Percentiles rank a stretch among this genome's conserved stretches.
Conservation (phyloP, 106 monocot species). For the Dioscorea zingiberensis region DNA sequence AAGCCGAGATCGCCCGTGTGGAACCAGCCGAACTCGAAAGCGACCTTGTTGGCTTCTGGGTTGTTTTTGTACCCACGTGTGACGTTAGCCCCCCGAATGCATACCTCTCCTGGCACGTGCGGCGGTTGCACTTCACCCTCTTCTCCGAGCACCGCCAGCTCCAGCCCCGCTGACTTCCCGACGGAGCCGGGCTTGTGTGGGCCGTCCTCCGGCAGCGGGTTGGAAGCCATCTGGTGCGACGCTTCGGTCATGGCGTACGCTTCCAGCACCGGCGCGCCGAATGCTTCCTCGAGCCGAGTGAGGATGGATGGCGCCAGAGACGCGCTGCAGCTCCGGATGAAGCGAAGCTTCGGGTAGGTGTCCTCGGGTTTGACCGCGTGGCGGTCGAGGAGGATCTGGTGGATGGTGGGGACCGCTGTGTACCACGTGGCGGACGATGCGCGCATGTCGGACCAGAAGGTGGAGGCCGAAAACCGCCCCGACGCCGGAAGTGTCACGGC, state of each 20-base stretch:
- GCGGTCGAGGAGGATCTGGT: slow-evolving; percentile 91
- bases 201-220: slow-evolving; percentile 75
- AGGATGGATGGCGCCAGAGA: slow-evolving; percentile 72
- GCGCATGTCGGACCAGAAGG: slow-evolving; percentile 70
- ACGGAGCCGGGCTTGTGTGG: slow-evolving; percentile 73
- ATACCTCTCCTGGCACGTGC: slow-evolving; percentile 60
- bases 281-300: slow-evolving; percentile 50
- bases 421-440: slow-evolving; percentile 75
- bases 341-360: slow-evolving; percentile 67
- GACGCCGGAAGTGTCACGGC: slow-evolving; percentile 48
- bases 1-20: slow-evolving; percentile 84
- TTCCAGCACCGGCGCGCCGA: slow-evolving; percentile 84
- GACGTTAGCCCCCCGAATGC: slow-evolving; percentile 79
- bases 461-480: slow-evolving; percentile 83
- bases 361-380: slow-evolving; percentile 55
- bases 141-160: slow-evolving; percentile 66
- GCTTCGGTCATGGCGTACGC: slow-evolving; percentile 99
- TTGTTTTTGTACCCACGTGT: slow-evolving; percentile 82
- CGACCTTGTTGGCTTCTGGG: slow-evolving; percentile 62
- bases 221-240: slow-evolving; percentile 75
- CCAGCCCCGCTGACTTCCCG: slow-evolving; percentile 64
- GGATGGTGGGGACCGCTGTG: slow-evolving; percentile 94
- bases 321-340: slow-evolving; percentile 96
- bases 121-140: slow-evolving; percentile 20
- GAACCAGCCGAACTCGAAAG: slow-evolving; percentile 85